Evolutionary conservation across 1,284 basidiomycete species (phyloP).

Genomic region (Leccinum fuscescens): DNA sequence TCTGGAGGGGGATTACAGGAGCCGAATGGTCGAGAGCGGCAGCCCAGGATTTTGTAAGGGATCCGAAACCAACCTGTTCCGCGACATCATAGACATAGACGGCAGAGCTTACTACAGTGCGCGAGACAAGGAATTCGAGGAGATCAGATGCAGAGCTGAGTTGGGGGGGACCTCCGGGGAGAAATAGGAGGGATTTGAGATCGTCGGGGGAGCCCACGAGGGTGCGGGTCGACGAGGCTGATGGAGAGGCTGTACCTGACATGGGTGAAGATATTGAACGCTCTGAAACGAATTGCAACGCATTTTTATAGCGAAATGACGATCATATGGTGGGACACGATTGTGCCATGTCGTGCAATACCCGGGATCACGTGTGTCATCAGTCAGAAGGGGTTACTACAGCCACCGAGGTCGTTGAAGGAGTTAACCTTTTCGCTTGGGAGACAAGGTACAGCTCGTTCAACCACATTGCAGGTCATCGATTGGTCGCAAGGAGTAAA

Average conservation of each 20-base stretch:
- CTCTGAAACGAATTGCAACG: not conserved
- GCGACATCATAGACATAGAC: conserved; percentile 82
- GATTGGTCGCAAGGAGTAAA: not conserved
- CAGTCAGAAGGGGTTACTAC: conserved; percentile 6
- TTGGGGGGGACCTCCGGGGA: conserved; percentile 32
- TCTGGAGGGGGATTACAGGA: conserved; percentile 73
- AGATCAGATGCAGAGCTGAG: conserved; percentile 56
- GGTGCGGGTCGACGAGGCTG: conserved; percentile 13
- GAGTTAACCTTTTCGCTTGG: not conserved
- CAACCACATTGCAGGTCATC: not conserved
- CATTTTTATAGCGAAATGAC: not conserved
- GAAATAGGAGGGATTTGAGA: conserved; percentile 16
- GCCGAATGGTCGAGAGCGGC: conserved; percentile 41
- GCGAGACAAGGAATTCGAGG: conserved; percentile 66
- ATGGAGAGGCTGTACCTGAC: conserved; percentile 11
- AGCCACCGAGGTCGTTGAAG: not conserved
- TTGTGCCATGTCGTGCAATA: conserved; percentile 31
- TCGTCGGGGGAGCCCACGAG: conserved; percentile 26
- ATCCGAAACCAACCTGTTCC: conserved; percentile 75
- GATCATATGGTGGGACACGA: conserved; percentile 21
- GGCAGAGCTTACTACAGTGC: conserved; percentile 51
- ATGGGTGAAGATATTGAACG: conserved; percentile 10
- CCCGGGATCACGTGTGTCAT: conserved; percentile 27
- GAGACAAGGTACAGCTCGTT: not conserved
- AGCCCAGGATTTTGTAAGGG: conserved; percentile 62